Evolutionary conservation across 139 green algal genomes (phyloP), one percentile per base, ranked within the genome.

Genomic region (Diplosphaera chodatii): DNA sequence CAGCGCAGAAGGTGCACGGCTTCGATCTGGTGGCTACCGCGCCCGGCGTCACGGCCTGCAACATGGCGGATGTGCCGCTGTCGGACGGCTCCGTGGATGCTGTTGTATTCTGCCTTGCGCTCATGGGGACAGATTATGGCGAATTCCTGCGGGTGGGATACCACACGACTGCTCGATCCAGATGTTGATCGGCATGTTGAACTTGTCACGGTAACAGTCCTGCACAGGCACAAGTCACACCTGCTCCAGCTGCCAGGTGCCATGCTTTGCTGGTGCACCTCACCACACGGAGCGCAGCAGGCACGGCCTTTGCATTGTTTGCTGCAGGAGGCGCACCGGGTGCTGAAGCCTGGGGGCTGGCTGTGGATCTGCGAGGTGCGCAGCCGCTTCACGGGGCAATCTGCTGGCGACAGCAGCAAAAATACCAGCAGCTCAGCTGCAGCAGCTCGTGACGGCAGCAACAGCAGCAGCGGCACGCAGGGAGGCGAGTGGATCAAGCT

Each of bases 121-220:
- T 99, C 27, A 99, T 99, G 95, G 93, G 93, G 48, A 96, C 84
- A 22, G 91, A 98, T 77, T 98, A 98, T 64, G 74, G 71, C 1
- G 48, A 10, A 10, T 59, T 59, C 48, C 48, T 59, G 22, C 18
- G 25, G 48, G 48, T 59, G 48, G 48, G 13, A n/a, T n/a, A n/a
- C n/a, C n/a, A n/a, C n/a, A n/a, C n/a, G n/a, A n/a, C n/a, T n/a
- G n/a, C n/a, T n/a, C n/a, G n/a, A n/a, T n/a, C n/a, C n/a, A n/a
- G n/a, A n/a, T n/a, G n/a, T n/a, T n/a, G n/a, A n/a, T n/a, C n/a
- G n/a, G n/a, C n/a, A n/a, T n/a, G n/a, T n/a, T n/a, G n/a, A n/a
- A n/a, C n/a, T n/a, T n/a, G n/a, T n/a, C n/a, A n/a, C n/a, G n/a
- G n/a, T n/a, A n/a, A n/a, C n/a, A n/a, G n/a, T n/a, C n/a, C n/a